Percentiles rank a stretch among this genome's conserved stretches.
Evolutionary conservation across 78 protist genomes (phyloP).

Genomic region (Isochrysis galbana): DNA sequence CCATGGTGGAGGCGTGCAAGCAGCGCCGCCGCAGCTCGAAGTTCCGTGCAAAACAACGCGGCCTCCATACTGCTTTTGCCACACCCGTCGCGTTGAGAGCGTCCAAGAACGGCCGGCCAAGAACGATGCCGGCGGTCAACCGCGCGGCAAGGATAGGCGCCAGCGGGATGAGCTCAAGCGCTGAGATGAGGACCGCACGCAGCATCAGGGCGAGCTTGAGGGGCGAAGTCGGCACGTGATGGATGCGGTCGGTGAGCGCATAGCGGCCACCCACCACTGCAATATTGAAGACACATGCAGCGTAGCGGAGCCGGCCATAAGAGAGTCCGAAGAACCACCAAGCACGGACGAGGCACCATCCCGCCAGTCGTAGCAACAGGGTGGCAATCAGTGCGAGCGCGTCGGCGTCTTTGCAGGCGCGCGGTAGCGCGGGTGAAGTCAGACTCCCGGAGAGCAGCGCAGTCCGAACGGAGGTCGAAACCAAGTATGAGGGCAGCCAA

Average conservation of each 20-base stretch:
- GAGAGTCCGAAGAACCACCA: slow-evolving; percentile 18
- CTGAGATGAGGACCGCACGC: background rate
- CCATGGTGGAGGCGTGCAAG: background rate
- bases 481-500: too few species aligned
- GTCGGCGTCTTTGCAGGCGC: background rate
- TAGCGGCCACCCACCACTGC: background rate
- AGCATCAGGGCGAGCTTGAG: background rate
- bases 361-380: too few species aligned
- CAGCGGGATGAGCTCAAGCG: background rate
- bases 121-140: background rate
- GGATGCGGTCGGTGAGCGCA: background rate
- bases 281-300: background rate
- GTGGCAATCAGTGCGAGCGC: background rate
- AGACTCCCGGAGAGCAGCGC: too few species aligned
- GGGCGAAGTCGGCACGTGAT: background rate
- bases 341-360: background rate
- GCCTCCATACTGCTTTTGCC: background rate
- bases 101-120: background rate
- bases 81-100: background rate
- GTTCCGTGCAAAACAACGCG: background rate
- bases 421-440: background rate
- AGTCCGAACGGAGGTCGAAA: too few species aligned
- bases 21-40: background rate
- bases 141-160: background rate
- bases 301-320: background rate